Conservation (phyloP, 352 stramenopile genomes). For the Phytophthora brassicae region DNA sequence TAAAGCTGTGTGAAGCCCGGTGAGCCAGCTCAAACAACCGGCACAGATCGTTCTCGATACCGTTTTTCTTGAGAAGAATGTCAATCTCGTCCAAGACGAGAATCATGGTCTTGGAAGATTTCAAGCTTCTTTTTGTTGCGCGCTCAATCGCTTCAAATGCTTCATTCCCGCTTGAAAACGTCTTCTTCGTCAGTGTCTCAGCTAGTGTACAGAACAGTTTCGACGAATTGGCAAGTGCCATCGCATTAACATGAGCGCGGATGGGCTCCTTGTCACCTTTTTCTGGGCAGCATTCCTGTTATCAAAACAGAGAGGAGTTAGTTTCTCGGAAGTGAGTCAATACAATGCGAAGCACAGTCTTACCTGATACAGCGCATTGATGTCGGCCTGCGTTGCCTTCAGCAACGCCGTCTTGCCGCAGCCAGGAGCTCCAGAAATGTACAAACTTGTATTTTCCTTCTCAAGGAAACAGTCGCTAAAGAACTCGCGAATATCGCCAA, state of each 20-base stretch:
- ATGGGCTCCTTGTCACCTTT: conserved; percentile 41
- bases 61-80: conserved; percentile 62
- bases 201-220: conserved; percentile 64
- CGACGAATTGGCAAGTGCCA: conserved; percentile 53
- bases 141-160: conserved; percentile 73
- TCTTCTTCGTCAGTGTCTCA: conserved; percentile 46
- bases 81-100: conserved; percentile 87
- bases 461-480: conserved; percentile 58
- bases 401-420: conserved; percentile 81
- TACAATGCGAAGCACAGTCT: not conserved
- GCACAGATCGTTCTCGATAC: conserved; percentile 68
- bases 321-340: not conserved
- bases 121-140: conserved; percentile 41
- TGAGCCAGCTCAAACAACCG: conserved; percentile 81
- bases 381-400: conserved; percentile 49
- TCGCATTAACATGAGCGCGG: conserved; percentile 71
- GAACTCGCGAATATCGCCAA: conserved; percentile 52
- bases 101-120: conserved; percentile 65
- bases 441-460: conserved; percentile 61
- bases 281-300: conserved; percentile 36
- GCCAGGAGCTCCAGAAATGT: conserved; percentile 76
- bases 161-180: conserved; percentile 41
- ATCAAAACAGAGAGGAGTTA: conserved; percentile 13
- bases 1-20: conserved; percentile 53
- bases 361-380: conserved; percentile 59